Conservation (phyloP, 768 basidiomycete genomes). For the Podaxis sp. region DNA sequence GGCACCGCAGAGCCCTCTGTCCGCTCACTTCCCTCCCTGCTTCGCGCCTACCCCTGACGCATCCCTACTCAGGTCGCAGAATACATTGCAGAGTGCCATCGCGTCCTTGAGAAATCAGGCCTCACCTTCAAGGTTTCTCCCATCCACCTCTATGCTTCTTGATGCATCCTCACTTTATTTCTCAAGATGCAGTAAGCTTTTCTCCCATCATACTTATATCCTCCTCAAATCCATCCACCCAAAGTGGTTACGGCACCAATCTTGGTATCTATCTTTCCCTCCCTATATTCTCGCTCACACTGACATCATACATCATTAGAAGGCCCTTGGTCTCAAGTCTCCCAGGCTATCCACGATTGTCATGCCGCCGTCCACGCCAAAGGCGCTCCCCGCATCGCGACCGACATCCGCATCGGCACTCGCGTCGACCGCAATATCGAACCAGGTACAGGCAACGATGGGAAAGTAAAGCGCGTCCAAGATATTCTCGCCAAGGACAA, state of each 20-base stretch:
- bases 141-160: neutral
- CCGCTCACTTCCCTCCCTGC: neutral
- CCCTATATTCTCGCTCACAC: neutral
- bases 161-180: conserved; percentile 14
- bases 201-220: neutral
- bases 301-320: conserved; percentile 37
- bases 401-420: conserved; percentile 95
- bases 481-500: conserved; percentile 60
- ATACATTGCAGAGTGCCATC: conserved; percentile 79
- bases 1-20: conserved; percentile 76
- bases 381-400: conserved; percentile 76
- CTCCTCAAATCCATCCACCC: neutral
- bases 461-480: conserved; percentile 79
- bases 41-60: conserved; percentile 15
- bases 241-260: conserved; percentile 90
- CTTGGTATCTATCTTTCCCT: conserved; percentile 45
- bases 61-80: conserved; percentile 56
- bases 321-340: conserved; percentile 85
- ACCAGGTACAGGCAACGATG: conserved; percentile 70
- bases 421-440: conserved; percentile 65
- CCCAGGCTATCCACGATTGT: conserved; percentile 85
- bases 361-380: conserved; percentile 82
- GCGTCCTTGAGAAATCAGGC: conserved; percentile 79
- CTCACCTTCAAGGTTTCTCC: conserved; percentile 69
- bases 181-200: conserved; percentile 65